Percentiles rank a stretch among this genome's conserved stretches.
These are phyloP conservation scores for Amauroascus verrucosus DNA, from an alignment of 2,329 filamentous ascomycete genomes.

Conservation along the genomic window DNA sequence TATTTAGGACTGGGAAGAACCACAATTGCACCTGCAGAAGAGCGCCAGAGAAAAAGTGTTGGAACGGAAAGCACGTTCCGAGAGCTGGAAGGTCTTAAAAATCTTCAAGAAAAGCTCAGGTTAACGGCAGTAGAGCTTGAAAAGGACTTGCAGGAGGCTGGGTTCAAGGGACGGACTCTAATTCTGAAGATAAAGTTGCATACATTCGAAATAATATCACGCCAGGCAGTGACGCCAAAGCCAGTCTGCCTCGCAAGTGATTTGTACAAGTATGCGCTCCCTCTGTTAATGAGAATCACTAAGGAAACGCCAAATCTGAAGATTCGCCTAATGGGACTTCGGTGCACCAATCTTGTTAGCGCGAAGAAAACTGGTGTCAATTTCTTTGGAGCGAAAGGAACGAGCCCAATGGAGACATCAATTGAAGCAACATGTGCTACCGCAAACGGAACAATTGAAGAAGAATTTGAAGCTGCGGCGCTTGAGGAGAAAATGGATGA, in stretches of 20 bases:
- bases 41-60: conserved; percentile 84
- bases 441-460: conserved; percentile 6
- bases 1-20: conserved; percentile 82
- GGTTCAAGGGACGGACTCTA: conserved; percentile 82
- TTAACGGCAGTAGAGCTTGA: conserved; percentile 76
- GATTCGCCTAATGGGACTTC: conserved; percentile 74
- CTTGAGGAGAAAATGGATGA: conserved; percentile 51
- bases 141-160: conserved; percentile 66
- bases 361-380: conserved; percentile 70
- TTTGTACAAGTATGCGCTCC: conserved; percentile 67
- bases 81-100: conserved; percentile 59
- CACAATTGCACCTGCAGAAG: conserved; percentile 71
- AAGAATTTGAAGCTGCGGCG: conserved; percentile 34
- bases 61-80: conserved; percentile 88
- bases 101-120: conserved; percentile 67
- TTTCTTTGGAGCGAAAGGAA: conserved; percentile 64
- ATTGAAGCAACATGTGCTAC: background rate
- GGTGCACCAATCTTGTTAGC: conserved; percentile 77
- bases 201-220: conserved; percentile 81
- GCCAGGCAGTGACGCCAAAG: conserved; percentile 65
- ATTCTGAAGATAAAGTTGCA: conserved; percentile 89
- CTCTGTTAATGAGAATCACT: conserved; percentile 74
- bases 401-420: conserved; percentile 41
- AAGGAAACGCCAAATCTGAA: conserved; percentile 72
- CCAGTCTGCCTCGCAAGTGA: conserved; percentile 67